Percentiles rank a stretch among this genome's conserved stretches.
phyloP scores from a whole-genome alignment of 2,329 filamentous ascomycete genomes.

The Fusarium sp. region DNA sequence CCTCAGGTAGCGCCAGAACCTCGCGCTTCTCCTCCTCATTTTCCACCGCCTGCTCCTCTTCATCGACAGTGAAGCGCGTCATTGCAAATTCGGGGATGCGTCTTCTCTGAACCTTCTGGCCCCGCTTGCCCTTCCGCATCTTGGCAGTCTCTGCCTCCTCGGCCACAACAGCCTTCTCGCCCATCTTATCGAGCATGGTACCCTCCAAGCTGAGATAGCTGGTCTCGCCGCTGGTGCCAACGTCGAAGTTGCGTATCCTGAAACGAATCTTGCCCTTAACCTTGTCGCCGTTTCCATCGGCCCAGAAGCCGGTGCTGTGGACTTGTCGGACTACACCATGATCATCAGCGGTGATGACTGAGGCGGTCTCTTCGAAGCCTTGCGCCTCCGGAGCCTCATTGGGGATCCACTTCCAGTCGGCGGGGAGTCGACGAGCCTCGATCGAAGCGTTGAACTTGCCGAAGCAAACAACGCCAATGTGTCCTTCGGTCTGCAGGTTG shows the following conservation, averaged over 20 bases:
- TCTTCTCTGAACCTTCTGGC: slow-evolving; percentile 51
- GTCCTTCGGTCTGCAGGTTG: slow-evolving; percentile 88
- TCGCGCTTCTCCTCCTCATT: slow-evolving; percentile 44
- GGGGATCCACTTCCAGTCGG: slow-evolving; percentile 83
- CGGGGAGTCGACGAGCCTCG: slow-evolving; percentile 79
- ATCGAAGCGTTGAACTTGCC: slow-evolving; percentile 94
- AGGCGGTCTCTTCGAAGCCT: slow-evolving; percentile 59
- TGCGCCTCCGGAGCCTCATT: slow-evolving; percentile 59
- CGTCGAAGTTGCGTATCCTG: slow-evolving; percentile 87
- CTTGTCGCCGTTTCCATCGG: slow-evolving; percentile 76
- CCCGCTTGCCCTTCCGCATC: slow-evolving; percentile 55
- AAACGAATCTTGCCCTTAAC: slow-evolving; percentile 81
- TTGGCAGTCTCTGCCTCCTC: slow-evolving; percentile 60
- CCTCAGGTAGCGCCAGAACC: slow-evolving; percentile 46
- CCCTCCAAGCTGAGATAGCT: slow-evolving; percentile 90
- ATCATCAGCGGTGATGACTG: slow-evolving; percentile 59
- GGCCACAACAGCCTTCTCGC: slow-evolving; percentile 69
- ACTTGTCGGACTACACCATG: slow-evolving; percentile 67
- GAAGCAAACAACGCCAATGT: slow-evolving; percentile 89
- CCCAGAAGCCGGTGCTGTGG: slow-evolving; percentile 78
- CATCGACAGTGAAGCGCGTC: slow-evolving; percentile 65
- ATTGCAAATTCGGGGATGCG: slow-evolving; percentile 67
- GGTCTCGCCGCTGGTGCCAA: slow-evolving; percentile 78
- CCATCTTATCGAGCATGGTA: slow-evolving; percentile 80
- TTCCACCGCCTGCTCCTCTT: slow-evolving; percentile 55